These are phyloP conservation scores for Flammula alnicola DNA, from an alignment of 1,284 basidiomycete species.

Conservation along the genomic window DNA sequence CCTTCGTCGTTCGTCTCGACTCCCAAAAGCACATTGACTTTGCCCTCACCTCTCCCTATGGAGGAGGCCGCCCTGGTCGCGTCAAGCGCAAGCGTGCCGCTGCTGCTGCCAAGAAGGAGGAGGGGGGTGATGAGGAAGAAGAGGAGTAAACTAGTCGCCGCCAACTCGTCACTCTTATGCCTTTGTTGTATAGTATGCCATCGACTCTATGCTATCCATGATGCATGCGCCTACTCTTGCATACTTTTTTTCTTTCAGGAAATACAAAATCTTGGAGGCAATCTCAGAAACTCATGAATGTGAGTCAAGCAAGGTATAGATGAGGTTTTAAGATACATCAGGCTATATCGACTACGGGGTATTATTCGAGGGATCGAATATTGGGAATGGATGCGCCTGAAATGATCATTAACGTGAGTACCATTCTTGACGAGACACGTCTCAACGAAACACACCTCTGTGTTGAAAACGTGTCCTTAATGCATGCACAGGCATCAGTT, in stretches of 20 bases:
- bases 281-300: background rate
- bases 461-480: constrained; percentile 92
- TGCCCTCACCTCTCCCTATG: constrained; percentile 96
- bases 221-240: constrained; percentile 16
- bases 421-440: background rate
- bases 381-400: constrained; percentile 71
- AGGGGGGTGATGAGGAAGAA: constrained; percentile 88
- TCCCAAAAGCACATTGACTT: constrained; percentile 99
- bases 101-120: constrained; percentile 91
- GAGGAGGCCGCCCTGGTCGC: constrained; percentile 95
- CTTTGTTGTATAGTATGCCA: constrained; percentile 23
- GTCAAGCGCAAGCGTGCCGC: constrained; percentile 99
- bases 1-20: constrained; percentile 97
- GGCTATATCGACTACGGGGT: background rate
- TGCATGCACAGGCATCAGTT: background rate
- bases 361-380: constrained; percentile 47
- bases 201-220: constrained; percentile 24
- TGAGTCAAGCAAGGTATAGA: background rate
- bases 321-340: background rate
- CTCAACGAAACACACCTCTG: constrained; percentile 69
- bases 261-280: background rate
- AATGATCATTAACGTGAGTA: background rate
- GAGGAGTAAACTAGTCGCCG: constrained; percentile 64
- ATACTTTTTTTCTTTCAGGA: background rate
- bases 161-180: too few relatives aligned